A percentile compares a stretch with the other conserved stretches of the same genome.
phyloP scores from a whole-genome alignment of 2,329 filamentous ascomycete species.

The Xylariaceae sp. region DNA sequence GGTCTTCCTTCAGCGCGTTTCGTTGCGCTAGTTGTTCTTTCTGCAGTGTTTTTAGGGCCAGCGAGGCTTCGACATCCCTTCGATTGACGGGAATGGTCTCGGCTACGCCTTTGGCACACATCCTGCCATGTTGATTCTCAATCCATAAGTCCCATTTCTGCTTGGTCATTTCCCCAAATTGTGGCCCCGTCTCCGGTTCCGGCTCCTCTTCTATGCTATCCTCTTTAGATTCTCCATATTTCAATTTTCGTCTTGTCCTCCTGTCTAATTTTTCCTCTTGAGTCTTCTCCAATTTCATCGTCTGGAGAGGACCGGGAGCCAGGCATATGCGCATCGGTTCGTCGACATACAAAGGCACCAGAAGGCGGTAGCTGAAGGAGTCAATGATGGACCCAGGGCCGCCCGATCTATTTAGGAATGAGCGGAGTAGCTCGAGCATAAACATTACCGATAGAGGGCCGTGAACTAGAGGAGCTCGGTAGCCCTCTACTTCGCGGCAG shows the following conservation, averaged over 20 bases:
- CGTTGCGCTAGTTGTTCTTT: background rate
- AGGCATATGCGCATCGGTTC: constrained; percentile 70
- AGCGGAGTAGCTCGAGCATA: constrained; percentile 64
- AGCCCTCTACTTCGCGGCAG: constrained; percentile 66
- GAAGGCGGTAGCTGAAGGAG: constrained; percentile 72
- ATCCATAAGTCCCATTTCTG: constrained; percentile 61
- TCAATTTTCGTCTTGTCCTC: constrained; percentile 31
- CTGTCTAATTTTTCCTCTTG: constrained; percentile 29
- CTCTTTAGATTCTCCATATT: constrained; percentile 22
- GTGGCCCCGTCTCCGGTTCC: too few species aligned
- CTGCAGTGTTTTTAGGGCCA: too few species aligned
- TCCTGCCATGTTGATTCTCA: constrained; percentile 55
- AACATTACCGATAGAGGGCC: constrained; percentile 78
- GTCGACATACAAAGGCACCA: constrained; percentile 73
- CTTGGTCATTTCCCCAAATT: background rate
- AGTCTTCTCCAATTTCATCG: constrained; percentile 25
- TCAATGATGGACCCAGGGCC: constrained; percentile 36
- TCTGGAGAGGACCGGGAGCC: constrained; percentile 19
- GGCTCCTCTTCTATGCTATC: too few species aligned
- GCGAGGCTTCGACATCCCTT: too few species aligned
- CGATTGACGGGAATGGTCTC: too few species aligned
- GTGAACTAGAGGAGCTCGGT: constrained; percentile 75
- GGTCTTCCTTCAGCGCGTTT: too few species aligned
- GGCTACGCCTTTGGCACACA: constrained; percentile 66
- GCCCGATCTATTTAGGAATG: constrained; percentile 39